Base-by-base conservation (phyloP, 441 rosid species). In the Macaranga tanarius region DNA sequence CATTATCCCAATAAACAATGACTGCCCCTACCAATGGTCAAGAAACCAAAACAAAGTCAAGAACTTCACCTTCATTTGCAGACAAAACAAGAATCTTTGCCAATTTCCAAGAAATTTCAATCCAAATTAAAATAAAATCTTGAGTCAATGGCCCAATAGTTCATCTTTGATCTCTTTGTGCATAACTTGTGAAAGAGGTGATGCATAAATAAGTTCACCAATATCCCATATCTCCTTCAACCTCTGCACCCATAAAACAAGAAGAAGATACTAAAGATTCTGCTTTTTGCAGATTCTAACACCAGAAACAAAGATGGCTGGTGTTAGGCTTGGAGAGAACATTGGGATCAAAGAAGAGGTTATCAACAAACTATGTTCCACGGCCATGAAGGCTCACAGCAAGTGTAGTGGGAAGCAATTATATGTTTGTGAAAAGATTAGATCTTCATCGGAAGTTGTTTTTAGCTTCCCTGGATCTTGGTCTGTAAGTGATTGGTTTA, bases 381-480 rank as follows among this genome's bases (percentile, higher is more conserved):
- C 73, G 47, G 82, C 95, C 7, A 59, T 73, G 69, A 64, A 62
- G 22, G 87, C 87, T 51, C 84, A 83, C 73, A 42, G 12, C 47
- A 55, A 62, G 55, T 38, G 60, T 6, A 67, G 83, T 3, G 81
- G 54, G 20, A 76, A 81, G 69, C 84, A 12, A 2, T 52, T 52
- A 5, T 88, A 54, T 67, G 47, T 61, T 44, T 76, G 23, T 7
- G 73, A 86, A 55, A 67, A 80, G 70, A 44, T 63, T 42, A 65
- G 47, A 7, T 4, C 52, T 17, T 74, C 64, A 6, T 40, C 79
- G 12, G 86, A 77, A 11, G 75, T 83, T 25, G 20, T 80, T 25
- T 77, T 91, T 76, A 73, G 87, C 76, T 89, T 91, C 78, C 79
- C 83, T 38, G 92, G 90, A 42, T 79, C 75, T 68, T 91, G 87